phyloP scores from a whole-genome alignment of 2,329 filamentous ascomycete species.

The Diplocarpon mali region DNA sequence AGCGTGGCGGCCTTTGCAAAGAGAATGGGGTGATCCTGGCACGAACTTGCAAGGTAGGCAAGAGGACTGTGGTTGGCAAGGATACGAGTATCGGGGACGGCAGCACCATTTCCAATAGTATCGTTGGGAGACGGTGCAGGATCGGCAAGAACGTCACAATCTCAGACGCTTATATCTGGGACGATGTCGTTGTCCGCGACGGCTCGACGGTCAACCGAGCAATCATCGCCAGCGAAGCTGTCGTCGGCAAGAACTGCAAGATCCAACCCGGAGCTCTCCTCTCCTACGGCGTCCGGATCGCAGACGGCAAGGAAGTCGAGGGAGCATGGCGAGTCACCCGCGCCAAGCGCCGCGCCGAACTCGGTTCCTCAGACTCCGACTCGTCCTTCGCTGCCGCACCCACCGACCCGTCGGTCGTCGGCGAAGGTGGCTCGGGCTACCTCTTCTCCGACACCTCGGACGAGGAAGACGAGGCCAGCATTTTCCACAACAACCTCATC shows the following conservation, averaged over 20 bases:
- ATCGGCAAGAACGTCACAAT: conserved; percentile 79
- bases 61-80: conserved; percentile 64
- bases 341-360: conserved; percentile 31
- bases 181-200: conserved; percentile 68
- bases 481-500: conserved; percentile 39
- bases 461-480: conserved; percentile 43
- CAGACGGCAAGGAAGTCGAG: conserved; percentile 43
- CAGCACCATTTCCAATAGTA: conserved; percentile 59
- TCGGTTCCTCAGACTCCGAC: conserved; percentile 26
- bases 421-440: conserved; percentile 47
- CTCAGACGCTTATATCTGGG: conserved; percentile 78
- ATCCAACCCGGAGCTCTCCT: conserved; percentile 66
- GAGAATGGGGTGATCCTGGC: conserved; percentile 69
- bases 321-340: conserved; percentile 31
- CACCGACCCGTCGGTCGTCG: conserved; percentile 43
- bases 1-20: conserved; percentile 60
- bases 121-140: conserved; percentile 74
- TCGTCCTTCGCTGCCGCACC: conserved; percentile 23
- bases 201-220: conserved; percentile 58
- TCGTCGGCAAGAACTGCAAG: conserved; percentile 58
- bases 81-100: conserved; percentile 65
- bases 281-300: conserved; percentile 65
- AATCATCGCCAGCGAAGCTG: conserved; percentile 63
- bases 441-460: conserved; percentile 51
- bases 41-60: conserved; percentile 57